Conservation (phyloP, 1,139 yeast genomes). For the Pichia sp. region DNA sequence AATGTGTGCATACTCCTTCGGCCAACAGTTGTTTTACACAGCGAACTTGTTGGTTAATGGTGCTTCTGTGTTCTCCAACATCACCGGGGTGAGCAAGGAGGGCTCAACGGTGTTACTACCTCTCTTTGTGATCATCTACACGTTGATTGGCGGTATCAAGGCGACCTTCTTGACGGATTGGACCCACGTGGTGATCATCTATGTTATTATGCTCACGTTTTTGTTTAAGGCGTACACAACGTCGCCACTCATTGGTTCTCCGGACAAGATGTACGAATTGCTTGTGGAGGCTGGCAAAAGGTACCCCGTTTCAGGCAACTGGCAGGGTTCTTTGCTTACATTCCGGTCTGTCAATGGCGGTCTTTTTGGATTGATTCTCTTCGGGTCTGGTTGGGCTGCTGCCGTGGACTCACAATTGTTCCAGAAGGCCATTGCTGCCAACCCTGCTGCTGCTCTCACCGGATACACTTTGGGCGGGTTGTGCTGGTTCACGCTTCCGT, state of each 20-base stretch:
- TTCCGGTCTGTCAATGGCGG: slow-evolving; percentile 37
- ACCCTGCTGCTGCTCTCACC: slow-evolving; percentile 31
- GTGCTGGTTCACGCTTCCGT: slow-evolving; percentile 45
- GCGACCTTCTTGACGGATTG: slow-evolving; percentile 39
- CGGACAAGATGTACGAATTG: slow-evolving; percentile 43
- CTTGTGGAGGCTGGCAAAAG: slow-evolving; percentile 32
- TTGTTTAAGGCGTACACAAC: slow-evolving; percentile 41
- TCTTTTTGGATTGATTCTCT: slow-evolving; percentile 27
- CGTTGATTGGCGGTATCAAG: slow-evolving; percentile 42
- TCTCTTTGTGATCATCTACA: slow-evolving; percentile 41
- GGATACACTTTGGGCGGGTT: slow-evolving; percentile 44
- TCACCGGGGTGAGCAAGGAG: slow-evolving; percentile 39
- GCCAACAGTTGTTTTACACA: slow-evolving; percentile 27
- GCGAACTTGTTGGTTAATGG: slow-evolving; percentile 39
- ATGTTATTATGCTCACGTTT: slow-evolving; percentile 32
- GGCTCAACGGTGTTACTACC: slow-evolving; percentile 42
- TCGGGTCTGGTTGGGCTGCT: slow-evolving; percentile 22
- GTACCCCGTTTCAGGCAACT: slow-evolving; percentile 42
- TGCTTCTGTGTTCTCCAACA: slow-evolving; percentile 36
- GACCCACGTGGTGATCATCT: slow-evolving; percentile 30
- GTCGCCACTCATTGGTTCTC: slow-evolving; percentile 43
- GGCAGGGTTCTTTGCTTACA: slow-evolving; percentile 44
- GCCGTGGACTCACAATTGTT: slow-evolving; percentile 31
- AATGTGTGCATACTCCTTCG: slow-evolving; percentile 25
- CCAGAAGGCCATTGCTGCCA: slow-evolving; percentile 40